phyloP scores from a whole-genome alignment of 78 protist genomes.

The Anaeramoeba flamelloides region DNA sequence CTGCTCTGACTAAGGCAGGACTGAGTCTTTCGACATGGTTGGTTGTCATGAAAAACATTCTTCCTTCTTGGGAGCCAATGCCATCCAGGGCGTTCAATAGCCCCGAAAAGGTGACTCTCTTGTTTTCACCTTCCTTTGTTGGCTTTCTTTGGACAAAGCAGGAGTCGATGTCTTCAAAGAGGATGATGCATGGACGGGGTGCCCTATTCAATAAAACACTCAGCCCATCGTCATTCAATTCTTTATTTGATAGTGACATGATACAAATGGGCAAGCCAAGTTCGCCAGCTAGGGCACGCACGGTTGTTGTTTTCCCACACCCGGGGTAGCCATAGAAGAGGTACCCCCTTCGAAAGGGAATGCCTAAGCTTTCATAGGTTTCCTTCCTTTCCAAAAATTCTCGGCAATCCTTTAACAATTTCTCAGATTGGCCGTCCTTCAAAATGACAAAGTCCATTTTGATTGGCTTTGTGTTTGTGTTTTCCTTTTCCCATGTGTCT shows the following conservation, averaged over 20 bases:
- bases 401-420: conserved; percentile 27
- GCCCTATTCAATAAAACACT: conserved; percentile 9
- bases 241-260: conserved; percentile 5
- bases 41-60: conserved; percentile 19
- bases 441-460: conserved; percentile 55
- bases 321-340: conserved; percentile 84
- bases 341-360: conserved; percentile 80
- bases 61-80: conserved; percentile 10
- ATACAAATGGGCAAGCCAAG: conserved; percentile 27
- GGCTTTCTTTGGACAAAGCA: conserved; percentile 18
- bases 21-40: conserved; percentile 24
- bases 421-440: conserved; percentile 13
- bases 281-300: conserved; percentile 38
- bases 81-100: conserved; percentile 32
- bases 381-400: conserved; percentile 23
- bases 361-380: conserved; percentile 56
- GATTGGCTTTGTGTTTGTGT: no score
- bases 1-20: conserved; percentile 22
- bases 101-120: conserved; percentile 18
- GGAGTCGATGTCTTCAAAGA: neutral
- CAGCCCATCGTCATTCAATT: conserved; percentile 25
- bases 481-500: no score
- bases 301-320: conserved; percentile 49
- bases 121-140: neutral
- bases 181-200: conserved; percentile 1